These are phyloP conservation scores for Cladophialophora chaetospira DNA, from an alignment of 2,329 filamentous ascomycete species.

Conservation along the genomic window DNA sequence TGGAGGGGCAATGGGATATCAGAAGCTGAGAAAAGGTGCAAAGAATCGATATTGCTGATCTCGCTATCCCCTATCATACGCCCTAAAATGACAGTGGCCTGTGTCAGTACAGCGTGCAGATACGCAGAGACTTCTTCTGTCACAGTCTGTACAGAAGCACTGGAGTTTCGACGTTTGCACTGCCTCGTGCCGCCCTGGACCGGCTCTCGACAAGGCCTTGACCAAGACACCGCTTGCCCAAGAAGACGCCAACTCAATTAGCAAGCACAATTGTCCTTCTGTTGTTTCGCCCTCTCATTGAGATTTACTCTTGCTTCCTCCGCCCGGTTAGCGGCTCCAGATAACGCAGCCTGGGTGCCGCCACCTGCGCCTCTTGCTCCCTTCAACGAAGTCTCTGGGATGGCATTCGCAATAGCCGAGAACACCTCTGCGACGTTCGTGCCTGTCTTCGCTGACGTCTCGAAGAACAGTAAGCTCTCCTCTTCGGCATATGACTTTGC, in stretches of 20 bases:
- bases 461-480: constrained; percentile 91
- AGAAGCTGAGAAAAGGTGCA: too few relatives aligned
- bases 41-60: too few relatives aligned
- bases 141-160: too few relatives aligned
- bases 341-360: constrained; percentile 60
- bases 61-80: too few relatives aligned
- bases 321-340: constrained; percentile 44
- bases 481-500: constrained; percentile 93
- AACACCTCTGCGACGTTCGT: constrained; percentile 95
- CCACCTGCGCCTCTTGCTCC: constrained; percentile 61
- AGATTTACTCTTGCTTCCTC: constrained; percentile 75
- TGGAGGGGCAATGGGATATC: too few relatives aligned
- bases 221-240: neutral
- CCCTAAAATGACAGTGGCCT: too few relatives aligned
- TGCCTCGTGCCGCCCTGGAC: too few relatives aligned
- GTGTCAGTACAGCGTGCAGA: too few relatives aligned
- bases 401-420: constrained; percentile 95
- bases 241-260: constrained; percentile 42
- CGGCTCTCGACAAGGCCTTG: too few relatives aligned
- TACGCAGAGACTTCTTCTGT: too few relatives aligned
- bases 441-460: constrained; percentile 96
- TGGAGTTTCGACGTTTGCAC: too few relatives aligned
- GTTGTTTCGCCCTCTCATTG: constrained; percentile 69
- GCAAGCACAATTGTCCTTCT: constrained; percentile 91
- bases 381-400: constrained; percentile 95